These are phyloP conservation scores for Niebla homalea DNA, from an alignment of 495 filamentous ascomycete genomes.

Conservation along the genomic window DNA sequence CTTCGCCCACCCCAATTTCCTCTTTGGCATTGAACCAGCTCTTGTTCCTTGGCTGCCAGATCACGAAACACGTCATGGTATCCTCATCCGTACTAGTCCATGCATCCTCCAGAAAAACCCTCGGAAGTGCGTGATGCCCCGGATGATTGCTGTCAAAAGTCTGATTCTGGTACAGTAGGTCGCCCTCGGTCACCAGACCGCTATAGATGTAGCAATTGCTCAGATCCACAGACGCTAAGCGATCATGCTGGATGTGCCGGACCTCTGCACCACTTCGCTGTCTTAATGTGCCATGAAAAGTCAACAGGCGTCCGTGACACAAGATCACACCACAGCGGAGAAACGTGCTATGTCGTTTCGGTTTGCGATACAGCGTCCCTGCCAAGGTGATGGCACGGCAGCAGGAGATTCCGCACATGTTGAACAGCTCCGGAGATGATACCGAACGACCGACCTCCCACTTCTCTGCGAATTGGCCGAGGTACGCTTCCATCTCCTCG, in stretches of 20 bases:
- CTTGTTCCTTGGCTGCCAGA: constrained; percentile 54
- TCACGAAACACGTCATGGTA: constrained; percentile 56
- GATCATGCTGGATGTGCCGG: constrained; percentile 50
- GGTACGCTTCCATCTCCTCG: constrained; percentile 52
- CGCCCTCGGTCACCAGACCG: constrained; percentile 51
- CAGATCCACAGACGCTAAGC: constrained; percentile 44
- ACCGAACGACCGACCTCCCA: constrained; percentile 60
- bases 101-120: constrained; percentile 50
- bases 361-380: constrained; percentile 54
- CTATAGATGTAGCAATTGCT: constrained; percentile 62
- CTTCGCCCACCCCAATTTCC: constrained; percentile 24
- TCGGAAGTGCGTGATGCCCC: constrained; percentile 48
- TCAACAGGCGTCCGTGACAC: constrained; percentile 45
- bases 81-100: constrained; percentile 61
- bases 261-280: constrained; percentile 42
- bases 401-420: constrained; percentile 52
- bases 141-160: constrained; percentile 58
- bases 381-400: constrained; percentile 57
- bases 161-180: constrained; percentile 54
- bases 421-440: constrained; percentile 53
- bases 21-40: constrained; percentile 44
- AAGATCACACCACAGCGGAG: constrained; percentile 50
- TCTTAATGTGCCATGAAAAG: constrained; percentile 50
- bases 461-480: constrained; percentile 57
- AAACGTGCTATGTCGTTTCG: constrained; percentile 50